Base-by-base conservation (phyloP, 192 early-diverging fungal species). In the Geranomyces variabilis region DNA sequence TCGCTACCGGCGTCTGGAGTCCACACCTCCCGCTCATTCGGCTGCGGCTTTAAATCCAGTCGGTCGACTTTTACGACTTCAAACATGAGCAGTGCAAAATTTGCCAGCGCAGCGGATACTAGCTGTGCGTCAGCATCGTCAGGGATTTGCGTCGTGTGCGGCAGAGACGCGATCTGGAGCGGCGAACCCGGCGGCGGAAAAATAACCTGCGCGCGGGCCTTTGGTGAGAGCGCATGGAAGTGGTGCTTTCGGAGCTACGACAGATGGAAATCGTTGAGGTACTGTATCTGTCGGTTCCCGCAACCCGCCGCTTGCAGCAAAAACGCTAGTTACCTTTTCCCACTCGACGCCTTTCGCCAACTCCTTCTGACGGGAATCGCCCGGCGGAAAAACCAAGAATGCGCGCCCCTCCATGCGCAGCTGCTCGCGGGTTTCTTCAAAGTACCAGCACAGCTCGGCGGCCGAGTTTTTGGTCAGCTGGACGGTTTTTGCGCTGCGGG, bases 251-350 rank as follows among this genome's bases (percentile, higher is more conserved):
- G 65, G 1, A 66, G 45, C 65, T 66, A 43, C 44, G 63, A 47
- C n/a, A n/a, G 0, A 65, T 34, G 1, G 26, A 26, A 1, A n/a
- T n/a, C n/a, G n/a, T n/a, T n/a, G n/a, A n/a, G n/a, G n/a, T n/a
- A n/a, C n/a, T n/a, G n/a, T n/a, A n/a, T n/a, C n/a, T n/a, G n/a
- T n/a, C n/a, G n/a, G n/a, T n/a, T n/a, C n/a, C n/a, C n/a, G n/a
- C n/a, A n/a, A n/a, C n/a, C n/a, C n/a, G n/a, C n/a, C n/a, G n/a
- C n/a, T n/a, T n/a, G n/a, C n/a, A n/a, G n/a, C n/a, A n/a, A n/a
- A n/a, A n/a, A n/a, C n/a, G n/a, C n/a, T n/a, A n/a, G n/a, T n/a
- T 58, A 69, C 67, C 19, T 69, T 36, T 41, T 69, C 67, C 67
- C 67, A 69, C 10, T 69, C 51, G 30, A 57, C 34, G 24, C 34